These are phyloP conservation scores for Alternaria ventricosa DNA, from an alignment of 2,329 filamentous ascomycete genomes.

Conservation along the genomic window DNA sequence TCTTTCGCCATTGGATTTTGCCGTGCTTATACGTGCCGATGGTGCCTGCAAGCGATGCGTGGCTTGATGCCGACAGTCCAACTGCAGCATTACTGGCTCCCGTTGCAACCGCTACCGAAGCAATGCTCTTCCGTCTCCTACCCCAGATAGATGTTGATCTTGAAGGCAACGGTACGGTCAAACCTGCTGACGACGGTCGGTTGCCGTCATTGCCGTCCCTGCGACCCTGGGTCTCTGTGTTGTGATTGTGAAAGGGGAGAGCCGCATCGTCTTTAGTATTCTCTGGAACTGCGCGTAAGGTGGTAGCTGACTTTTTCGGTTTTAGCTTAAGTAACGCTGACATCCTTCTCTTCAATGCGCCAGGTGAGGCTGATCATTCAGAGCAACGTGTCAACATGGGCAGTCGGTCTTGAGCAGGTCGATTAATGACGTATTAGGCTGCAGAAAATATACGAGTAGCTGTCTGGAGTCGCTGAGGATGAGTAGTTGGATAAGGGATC, in stretches of 20 bases:
- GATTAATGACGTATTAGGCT: constrained; percentile 4
- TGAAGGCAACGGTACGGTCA: constrained; percentile 22
- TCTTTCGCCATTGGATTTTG: constrained; percentile 50
- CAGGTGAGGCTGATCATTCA: constrained; percentile 11
- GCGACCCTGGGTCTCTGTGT: constrained; percentile 34
- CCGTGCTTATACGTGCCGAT: constrained; percentile 56
- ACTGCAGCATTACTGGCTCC: constrained; percentile 19
- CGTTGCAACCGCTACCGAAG: constrained; percentile 19
- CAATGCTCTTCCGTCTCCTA: constrained; percentile 27
- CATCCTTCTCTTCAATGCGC: constrained; percentile 23
- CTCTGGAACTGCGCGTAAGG: constrained; percentile 47
- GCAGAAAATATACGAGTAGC: constrained; percentile 5
- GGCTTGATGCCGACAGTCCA: constrained; percentile 33
- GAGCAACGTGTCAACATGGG: background rate
- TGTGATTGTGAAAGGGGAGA: constrained; percentile 48
- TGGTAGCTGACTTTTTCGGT: constrained; percentile 35
- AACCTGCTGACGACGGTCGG: constrained; percentile 25
- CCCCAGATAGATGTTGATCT: constrained; percentile 20
- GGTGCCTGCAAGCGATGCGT: constrained; percentile 33
- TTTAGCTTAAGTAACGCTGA: constrained; percentile 27
- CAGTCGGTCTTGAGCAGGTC: background rate
- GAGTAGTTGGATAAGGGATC: constrained; percentile 15
- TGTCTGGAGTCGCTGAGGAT: constrained; percentile 13
- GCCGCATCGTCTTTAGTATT: constrained; percentile 25
- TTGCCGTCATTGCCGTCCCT: constrained; percentile 34